phyloP scores from a whole-genome alignment of 2,329 filamentous ascomycete genomes.

The Clonostachys rosea region DNA sequence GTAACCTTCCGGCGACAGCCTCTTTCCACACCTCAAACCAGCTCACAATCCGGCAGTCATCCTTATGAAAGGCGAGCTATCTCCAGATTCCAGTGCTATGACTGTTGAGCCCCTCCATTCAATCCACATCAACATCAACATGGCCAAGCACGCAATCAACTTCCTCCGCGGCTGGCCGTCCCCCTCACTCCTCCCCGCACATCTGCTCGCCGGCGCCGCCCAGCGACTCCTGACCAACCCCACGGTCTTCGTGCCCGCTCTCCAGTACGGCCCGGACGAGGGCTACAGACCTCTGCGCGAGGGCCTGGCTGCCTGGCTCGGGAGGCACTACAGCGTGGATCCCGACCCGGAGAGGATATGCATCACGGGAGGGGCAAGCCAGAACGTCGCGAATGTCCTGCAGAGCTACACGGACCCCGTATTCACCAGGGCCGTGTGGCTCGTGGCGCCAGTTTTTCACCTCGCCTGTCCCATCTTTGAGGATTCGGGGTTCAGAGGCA shows the following conservation, averaged over 20 bases:
- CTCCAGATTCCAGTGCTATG: too few relatives aligned
- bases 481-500: conserved; percentile 68
- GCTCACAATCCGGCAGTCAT: too few relatives aligned
- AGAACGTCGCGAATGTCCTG: conserved; percentile 73
- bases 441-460: conserved; percentile 79
- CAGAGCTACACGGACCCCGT: conserved; percentile 76
- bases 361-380: conserved; percentile 80
- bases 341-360: conserved; percentile 58
- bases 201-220: conserved; percentile 56
- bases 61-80: too few relatives aligned
- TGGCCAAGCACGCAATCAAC: conserved; percentile 48
- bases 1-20: background rate
- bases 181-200: conserved; percentile 57
- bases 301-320: conserved; percentile 67
- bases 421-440: conserved; percentile 73
- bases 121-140: conserved; percentile 9
- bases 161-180: conserved; percentile 66
- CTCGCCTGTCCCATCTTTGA: conserved; percentile 82
- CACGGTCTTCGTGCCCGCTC: conserved; percentile 52
- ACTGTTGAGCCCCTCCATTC: too few relatives aligned
- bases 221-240: conserved; percentile 57
- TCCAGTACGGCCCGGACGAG: conserved; percentile 75
- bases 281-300: conserved; percentile 68
- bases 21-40: too few relatives aligned
- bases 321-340: conserved; percentile 47